Percentiles rank a stretch among this genome's conserved stretches.
These are phyloP conservation scores for Lagerstroemia speciosa DNA, from an alignment of 345 rosid genomes.

Conservation along the genomic window DNA sequence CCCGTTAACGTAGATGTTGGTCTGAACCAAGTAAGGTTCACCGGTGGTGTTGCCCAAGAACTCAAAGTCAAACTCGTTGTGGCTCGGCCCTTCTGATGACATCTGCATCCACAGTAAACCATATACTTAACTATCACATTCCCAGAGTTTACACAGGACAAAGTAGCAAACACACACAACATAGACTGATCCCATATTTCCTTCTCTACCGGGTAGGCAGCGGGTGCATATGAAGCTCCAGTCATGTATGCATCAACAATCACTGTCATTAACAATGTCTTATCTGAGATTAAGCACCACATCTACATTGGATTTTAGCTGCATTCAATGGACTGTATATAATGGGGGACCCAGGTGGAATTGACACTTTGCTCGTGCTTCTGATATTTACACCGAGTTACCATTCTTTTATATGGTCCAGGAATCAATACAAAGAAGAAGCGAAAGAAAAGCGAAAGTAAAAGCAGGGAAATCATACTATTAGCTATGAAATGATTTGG, in stretches of 20 bases:
- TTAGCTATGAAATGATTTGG: neutral
- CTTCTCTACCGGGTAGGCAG: too few relatives aligned
- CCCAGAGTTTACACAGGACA: neutral
- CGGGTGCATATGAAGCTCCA: too few relatives aligned
- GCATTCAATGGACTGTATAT: neutral
- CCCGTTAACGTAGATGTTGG: constrained; percentile 85
- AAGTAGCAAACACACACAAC: too few relatives aligned
- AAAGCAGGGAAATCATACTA: neutral
- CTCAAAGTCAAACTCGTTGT: constrained; percentile 94
- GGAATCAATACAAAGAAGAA: neutral
- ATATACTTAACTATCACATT: neutral
- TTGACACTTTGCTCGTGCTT: neutral
- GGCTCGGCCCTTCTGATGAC: constrained; percentile 92
- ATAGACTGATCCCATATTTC: too few relatives aligned
- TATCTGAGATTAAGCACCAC: too few relatives aligned
- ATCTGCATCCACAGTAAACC: constrained; percentile 37
- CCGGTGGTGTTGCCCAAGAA: constrained; percentile 91
- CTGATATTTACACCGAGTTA: neutral
- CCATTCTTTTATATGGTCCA: neutral
- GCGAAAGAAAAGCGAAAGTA: neutral
- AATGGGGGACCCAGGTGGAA: neutral
- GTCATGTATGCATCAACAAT: too few relatives aligned
- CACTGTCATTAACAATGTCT: too few relatives aligned
- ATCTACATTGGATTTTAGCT: too few relatives aligned
- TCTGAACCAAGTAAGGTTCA: constrained; percentile 84